These are phyloP conservation scores for Berkeleyomyces basicola DNA, from an alignment of 2,329 filamentous ascomycete species.

Conservation along the genomic window DNA sequence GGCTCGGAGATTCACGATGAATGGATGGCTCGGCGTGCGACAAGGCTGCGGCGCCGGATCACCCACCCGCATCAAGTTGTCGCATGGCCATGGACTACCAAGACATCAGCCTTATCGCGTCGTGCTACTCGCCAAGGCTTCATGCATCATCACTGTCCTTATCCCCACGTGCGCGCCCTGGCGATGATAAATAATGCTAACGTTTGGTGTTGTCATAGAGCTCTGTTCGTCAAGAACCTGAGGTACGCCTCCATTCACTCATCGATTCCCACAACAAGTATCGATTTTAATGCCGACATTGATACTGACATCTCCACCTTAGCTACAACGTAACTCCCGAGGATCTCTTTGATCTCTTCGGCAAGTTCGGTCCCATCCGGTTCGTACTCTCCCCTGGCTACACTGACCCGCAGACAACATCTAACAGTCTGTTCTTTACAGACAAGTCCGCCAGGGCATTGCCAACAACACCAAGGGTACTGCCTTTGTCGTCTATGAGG, in stretches of 20 bases:
- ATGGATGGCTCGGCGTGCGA: background rate
- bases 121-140: background rate
- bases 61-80: background rate
- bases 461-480: slow-evolving; percentile 96
- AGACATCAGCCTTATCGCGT: background rate
- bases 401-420: background rate
- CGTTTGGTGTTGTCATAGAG: slow-evolving; percentile 36
- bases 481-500: slow-evolving; percentile 97
- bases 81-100: background rate
- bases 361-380: slow-evolving; percentile 92
- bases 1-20: background rate
- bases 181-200: slow-evolving; percentile 4
- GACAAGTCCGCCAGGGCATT: slow-evolving; percentile 97
- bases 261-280: background rate
- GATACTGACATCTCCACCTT: slow-evolving; percentile 13
- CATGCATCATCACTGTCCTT: background rate
- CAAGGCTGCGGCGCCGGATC: slow-evolving; percentile 9
- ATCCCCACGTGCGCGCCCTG: background rate
- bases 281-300: background rate
- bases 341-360: slow-evolving; percentile 97
- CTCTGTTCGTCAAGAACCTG: slow-evolving; percentile 99
- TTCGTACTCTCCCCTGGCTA: slow-evolving; percentile 30
- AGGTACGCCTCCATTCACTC: slow-evolving; percentile 40
- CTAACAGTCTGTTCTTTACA: slow-evolving; percentile 23
- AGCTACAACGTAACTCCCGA: slow-evolving; percentile 99